Evolutionary conservation across 164 flowering plant genomes (phyloP), one percentile per base, ranked within the genome.

Genomic region (Annona cherimola): DNA sequence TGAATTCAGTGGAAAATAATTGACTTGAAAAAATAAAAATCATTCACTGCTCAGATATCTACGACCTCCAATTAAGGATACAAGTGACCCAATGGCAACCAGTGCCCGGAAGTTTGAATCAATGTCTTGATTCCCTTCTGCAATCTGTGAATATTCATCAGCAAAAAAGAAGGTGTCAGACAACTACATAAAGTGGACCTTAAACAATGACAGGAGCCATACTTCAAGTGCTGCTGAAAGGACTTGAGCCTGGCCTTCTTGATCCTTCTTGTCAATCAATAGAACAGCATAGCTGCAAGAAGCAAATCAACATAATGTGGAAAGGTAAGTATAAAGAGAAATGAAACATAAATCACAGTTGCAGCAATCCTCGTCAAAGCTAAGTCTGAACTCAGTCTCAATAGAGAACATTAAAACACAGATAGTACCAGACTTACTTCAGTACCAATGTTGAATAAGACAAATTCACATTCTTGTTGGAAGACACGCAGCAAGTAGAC

Each of bases 41-140:
- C 9, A 6, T 11, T 50, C 14, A 50, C 14, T 16, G 14, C 57
- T 26, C 35, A 8, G 57, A 12, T 60, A 68, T 26, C 11, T 9
- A 50, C 2, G 9, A 68, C 68, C 41, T 42, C 16, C 26, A 46
- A 26, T 68, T 50, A 68, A 75, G 76, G 45, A 61, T 90, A 95
- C 99, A 90, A 95, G 80, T 67, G 99, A 85, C 67, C 99, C 99
- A 74, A 95, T 86, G 68, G 98, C 93, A 74, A 92, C 97, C 50
- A 95, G 84, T 69, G 88, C 91, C 41, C 98, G 86, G 77, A 83
- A 95, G 81, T 81, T 92, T 50, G 98, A 79, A 83, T 95, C 98
- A 67, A 70, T 81, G 69, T 90, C 97, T 12, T 77, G 69, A 76
- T 76, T 88, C 78, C 79, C 97, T 82, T 91, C 98, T 4, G 86